Conservation (phyloP, 805 yeast genomes). For the Millerozyma miso region DNA sequence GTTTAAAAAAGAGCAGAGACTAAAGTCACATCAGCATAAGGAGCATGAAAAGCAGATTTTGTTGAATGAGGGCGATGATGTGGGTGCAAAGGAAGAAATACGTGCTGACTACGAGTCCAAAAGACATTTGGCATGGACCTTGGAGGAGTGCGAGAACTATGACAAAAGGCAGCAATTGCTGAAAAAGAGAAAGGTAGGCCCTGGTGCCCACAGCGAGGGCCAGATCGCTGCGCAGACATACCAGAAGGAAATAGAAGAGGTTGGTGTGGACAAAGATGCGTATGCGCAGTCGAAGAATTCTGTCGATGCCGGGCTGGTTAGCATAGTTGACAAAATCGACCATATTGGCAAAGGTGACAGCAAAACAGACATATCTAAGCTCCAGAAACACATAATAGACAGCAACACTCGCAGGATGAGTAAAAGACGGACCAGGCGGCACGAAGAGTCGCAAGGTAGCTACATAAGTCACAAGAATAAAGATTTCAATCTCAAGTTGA, state of each 20-base stretch:
- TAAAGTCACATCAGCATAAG: conserved; percentile 9
- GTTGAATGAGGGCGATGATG: conserved; percentile 37
- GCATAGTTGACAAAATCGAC: conserved; percentile 10
- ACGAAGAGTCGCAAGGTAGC: conserved; percentile 33
- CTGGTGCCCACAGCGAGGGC: conserved; percentile 46
- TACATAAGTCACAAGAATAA: conserved; percentile 68
- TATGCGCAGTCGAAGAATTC: conserved; percentile 35
- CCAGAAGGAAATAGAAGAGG: conserved; percentile 43
- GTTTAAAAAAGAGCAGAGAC: conserved; percentile 13
- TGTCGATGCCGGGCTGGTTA: neutral
- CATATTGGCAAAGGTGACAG: conserved; percentile 18
- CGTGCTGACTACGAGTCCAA: conserved; percentile 41
- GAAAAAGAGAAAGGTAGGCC: conserved; percentile 18
- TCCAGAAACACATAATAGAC: conserved; percentile 4
- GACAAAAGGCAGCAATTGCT: conserved; percentile 34
- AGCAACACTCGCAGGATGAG: conserved; percentile 17
- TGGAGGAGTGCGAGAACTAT: conserved; percentile 67
- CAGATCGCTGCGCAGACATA: conserved; percentile 62
- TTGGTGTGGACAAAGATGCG: conserved; percentile 35
- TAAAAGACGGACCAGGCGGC: conserved; percentile 30
- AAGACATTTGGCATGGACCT: conserved; percentile 45
- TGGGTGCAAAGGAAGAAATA: conserved; percentile 26
- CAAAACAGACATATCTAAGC: conserved; percentile 32
- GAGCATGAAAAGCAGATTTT: conserved; percentile 13
- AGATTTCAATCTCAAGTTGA: conserved; percentile 66